Percentiles rank a stretch among this genome's conserved stretches.
These are phyloP conservation scores for Ligustrum vulgare DNA, from an alignment of 257 asterid species.

Conservation along the genomic window DNA sequence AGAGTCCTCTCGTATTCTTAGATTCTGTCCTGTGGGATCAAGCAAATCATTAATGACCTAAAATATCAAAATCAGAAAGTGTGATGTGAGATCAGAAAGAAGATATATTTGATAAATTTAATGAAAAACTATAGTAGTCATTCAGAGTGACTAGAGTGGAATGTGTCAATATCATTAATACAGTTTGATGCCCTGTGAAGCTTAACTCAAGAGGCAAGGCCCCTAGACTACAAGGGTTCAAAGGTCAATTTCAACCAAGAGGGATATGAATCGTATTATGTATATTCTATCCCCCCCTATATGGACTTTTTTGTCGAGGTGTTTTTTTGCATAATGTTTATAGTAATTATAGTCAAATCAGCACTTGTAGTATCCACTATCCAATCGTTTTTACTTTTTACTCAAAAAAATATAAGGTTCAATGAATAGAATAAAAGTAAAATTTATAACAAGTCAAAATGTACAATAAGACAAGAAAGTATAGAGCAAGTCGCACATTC, in stretches of 20 bases:
- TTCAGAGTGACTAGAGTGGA: not conserved
- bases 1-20: conserved; percentile 74
- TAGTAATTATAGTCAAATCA: not conserved
- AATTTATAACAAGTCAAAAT: not conserved
- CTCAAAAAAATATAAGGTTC: not conserved
- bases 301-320: not conserved
- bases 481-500: not conserved
- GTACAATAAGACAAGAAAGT: not conserved
- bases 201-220: not conserved
- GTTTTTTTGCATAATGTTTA: not conserved
- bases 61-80: conserved; percentile 29
- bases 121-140: conserved; percentile 1
- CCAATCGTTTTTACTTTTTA: not conserved
- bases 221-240: not conserved
- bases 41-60: conserved; percentile 92
- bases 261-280: not conserved
- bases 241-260: not conserved
- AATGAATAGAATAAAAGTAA: not conserved
- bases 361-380: not conserved
- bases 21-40: conserved; percentile 81
- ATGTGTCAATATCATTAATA: not conserved
- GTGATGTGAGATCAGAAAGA: conserved; percentile 20
- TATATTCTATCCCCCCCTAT: not conserved
- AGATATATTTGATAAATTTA: conserved; percentile 14
- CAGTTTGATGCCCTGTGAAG: not conserved